These are phyloP conservation scores for Penicillium canariense DNA, from an alignment of 495 filamentous ascomycete genomes.

Conservation along the genomic window DNA sequence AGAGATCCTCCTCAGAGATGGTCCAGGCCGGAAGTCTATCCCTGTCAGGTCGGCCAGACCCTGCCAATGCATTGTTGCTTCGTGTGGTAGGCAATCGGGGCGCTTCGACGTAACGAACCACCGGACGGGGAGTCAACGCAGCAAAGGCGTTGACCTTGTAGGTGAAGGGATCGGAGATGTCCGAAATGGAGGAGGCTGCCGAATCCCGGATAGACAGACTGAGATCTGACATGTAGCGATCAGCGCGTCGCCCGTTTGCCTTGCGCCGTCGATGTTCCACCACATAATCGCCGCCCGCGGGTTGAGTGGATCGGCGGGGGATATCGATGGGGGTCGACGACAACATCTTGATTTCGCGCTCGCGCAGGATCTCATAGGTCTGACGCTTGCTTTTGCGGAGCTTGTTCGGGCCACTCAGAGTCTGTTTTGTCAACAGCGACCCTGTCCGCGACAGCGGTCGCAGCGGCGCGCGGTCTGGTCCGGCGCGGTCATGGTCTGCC, in stretches of 20 bases:
- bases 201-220: constrained; percentile 72
- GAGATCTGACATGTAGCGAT: constrained; percentile 65
- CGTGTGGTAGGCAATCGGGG: constrained; percentile 46
- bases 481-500: constrained; percentile 9
- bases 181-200: constrained; percentile 68
- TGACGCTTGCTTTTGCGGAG: constrained; percentile 74
- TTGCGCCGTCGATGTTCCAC: constrained; percentile 64
- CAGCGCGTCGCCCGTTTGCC: constrained; percentile 54
- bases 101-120: constrained; percentile 68
- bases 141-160: constrained; percentile 75
- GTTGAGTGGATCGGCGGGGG: constrained; percentile 54
- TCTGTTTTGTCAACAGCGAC: constrained; percentile 63
- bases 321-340: constrained; percentile 61
- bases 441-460: constrained; percentile 45
- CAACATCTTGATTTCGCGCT: constrained; percentile 86
- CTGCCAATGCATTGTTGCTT: constrained; percentile 36
- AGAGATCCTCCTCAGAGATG: constrained; percentile 62
- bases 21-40: constrained; percentile 42
- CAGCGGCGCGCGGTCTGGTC: constrained; percentile 12
- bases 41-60: constrained; percentile 33
- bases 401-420: constrained; percentile 50
- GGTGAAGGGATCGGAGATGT: constrained; percentile 63
- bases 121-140: constrained; percentile 74
- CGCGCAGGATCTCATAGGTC: constrained; percentile 67
- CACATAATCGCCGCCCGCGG: constrained; percentile 37